Evolutionary conservation across 805 yeast species (phyloP).

Genomic region (Clavispora santaluciae): DNA sequence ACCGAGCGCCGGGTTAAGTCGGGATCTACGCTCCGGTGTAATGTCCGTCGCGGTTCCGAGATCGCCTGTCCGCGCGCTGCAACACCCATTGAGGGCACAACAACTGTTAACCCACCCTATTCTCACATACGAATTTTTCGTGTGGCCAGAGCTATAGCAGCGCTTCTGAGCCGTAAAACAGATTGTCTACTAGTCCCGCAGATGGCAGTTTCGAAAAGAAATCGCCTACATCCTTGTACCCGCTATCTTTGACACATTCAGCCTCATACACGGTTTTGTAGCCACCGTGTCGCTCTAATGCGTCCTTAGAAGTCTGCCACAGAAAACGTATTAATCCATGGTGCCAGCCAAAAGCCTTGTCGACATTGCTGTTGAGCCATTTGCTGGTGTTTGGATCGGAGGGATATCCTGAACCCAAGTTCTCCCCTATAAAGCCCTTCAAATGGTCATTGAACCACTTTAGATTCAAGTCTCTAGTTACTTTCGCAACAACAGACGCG

Average conservation of each 20-base stretch:
- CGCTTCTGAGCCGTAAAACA: slow-evolving; percentile 10
- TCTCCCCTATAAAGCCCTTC: slow-evolving; percentile 30
- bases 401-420: slow-evolving; percentile 87
- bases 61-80: neutral
- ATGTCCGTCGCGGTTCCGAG: neutral
- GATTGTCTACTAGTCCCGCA: slow-evolving; percentile 7
- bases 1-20: neutral
- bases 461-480: slow-evolving; percentile 75
- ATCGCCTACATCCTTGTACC: slow-evolving; percentile 24
- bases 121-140: neutral
- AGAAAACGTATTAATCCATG: slow-evolving; percentile 69
- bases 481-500: slow-evolving; percentile 95
- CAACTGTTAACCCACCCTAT: too few relatives aligned
- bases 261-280: slow-evolving; percentile 60
- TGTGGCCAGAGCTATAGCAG: slow-evolving; percentile 2
- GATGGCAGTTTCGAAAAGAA: slow-evolving; percentile 9
- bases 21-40: neutral
- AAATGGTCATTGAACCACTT: slow-evolving; percentile 27
- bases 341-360: slow-evolving; percentile 84
- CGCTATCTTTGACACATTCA: slow-evolving; percentile 31
- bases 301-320: slow-evolving; percentile 89
- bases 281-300: slow-evolving; percentile 51
- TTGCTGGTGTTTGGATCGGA: slow-evolving; percentile 80
- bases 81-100: too few relatives aligned
- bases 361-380: slow-evolving; percentile 65